Base-by-base conservation (phyloP, 2,329 filamentous ascomycete species). In the Verticillium zaregamsianum region DNA sequence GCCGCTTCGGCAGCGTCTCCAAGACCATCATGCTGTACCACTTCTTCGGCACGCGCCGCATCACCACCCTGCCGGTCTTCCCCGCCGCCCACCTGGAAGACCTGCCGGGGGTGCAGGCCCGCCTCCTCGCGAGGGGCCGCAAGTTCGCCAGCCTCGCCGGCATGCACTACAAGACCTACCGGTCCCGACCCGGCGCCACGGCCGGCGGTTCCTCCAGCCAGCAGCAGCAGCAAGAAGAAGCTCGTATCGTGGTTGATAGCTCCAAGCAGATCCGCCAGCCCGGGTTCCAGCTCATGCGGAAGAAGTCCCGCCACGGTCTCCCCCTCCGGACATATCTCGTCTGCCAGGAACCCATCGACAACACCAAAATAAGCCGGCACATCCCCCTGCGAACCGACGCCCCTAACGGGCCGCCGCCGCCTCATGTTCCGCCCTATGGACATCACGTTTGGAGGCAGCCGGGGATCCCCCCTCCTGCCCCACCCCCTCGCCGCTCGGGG, bases 141-240 rank as follows among this genome's bases (percentile, higher is more conserved):
- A 68, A 72, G 9, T 83, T 82, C 49, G 77, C 81, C 66, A 66
- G 66, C 9, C 74, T 82, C 0, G 75, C 76, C 1, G 80, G 79
- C 2, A 77, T 76, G 61, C 74, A 80, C 62, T 83, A 80, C 70
- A 82, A 80, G 68, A 68, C 75, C 20, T 82, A 82, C 25, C 56
- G 63, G 58, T 32, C 63, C 66, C 72, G 67, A 7, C 25, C 45
- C 45, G 45, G 45, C 20, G 45, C 45, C n/a, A 52, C 23, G 11
- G n/a, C 45, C 20, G 45, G 28, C 6, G 28, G 45, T 20, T 52
- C 45, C 11, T 25, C n/a, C 20, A 20, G 23, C 6, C 45, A 52
- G 45, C 45, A 52, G 11, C 45, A 52, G 11, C 45, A 23, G n/a
- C 45, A 52, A 2, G 45, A 45, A 20, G 39, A 52, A 12, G 23